These are phyloP conservation scores for Breynia disticha DNA, from an alignment of 441 rosid genomes.

Conservation along the genomic window DNA sequence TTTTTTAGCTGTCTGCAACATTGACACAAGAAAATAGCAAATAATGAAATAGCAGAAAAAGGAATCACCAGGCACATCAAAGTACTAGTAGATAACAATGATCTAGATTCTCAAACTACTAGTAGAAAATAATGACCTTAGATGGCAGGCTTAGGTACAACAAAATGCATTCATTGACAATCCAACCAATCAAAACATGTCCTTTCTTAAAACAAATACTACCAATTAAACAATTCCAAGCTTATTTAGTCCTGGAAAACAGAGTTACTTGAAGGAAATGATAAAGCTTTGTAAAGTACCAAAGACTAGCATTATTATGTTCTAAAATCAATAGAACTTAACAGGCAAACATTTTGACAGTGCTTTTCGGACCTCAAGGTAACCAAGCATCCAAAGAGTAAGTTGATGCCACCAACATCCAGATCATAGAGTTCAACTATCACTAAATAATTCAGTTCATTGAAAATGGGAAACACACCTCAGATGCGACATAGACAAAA, in stretches of 20 bases:
- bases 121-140: too few relatives aligned
- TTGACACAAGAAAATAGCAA: background rate
- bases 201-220: background rate
- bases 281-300: background rate
- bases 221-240: background rate
- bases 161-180: background rate
- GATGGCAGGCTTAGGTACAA: too few relatives aligned
- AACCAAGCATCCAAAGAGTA: background rate
- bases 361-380: background rate
- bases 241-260: constrained; percentile 1
- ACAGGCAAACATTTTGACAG: background rate
- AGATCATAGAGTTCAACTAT: background rate
- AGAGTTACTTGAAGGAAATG: background rate
- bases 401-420: background rate
- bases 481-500: constrained; percentile 96
- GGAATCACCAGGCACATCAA: background rate
- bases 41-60: background rate
- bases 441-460: constrained; percentile 15
- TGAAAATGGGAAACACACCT: constrained; percentile 46
- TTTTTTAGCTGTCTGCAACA: too few relatives aligned
- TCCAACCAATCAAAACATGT: background rate
- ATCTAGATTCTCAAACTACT: too few relatives aligned
- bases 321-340: background rate
- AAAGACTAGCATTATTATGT: background rate
- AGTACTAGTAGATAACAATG: too few relatives aligned